Evolutionary conservation across 2,329 filamentous ascomycete genomes (phyloP).

Genomic region (Ceratocystis papillata): DNA sequence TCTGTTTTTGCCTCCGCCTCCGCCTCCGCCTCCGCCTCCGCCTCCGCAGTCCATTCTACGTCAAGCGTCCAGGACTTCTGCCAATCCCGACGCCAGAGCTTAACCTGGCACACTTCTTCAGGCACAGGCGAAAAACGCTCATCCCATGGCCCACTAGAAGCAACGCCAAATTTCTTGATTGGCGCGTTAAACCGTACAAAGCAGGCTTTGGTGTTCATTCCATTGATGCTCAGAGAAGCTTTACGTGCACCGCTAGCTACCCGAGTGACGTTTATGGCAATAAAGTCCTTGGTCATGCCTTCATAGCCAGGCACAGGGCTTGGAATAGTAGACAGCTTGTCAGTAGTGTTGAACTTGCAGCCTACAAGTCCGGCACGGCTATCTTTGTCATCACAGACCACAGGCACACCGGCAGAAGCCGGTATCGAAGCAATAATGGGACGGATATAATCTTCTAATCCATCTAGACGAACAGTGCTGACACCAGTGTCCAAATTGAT

Average conservation of each 20-base stretch:
- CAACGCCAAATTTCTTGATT: conserved; percentile 53
- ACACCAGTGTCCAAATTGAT: conserved; percentile 64
- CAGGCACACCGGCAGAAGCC: conserved; percentile 51
- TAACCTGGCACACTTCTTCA: conserved; percentile 55
- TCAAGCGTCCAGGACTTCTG: conserved; percentile 64
- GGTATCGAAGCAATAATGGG: conserved; percentile 59
- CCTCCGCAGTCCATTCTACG: conserved; percentile 48
- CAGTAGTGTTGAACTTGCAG: conserved; percentile 55
- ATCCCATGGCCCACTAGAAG: conserved; percentile 48
- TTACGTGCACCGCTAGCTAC: conserved; percentile 32
- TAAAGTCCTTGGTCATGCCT: conserved; percentile 38
- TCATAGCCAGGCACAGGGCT: conserved; percentile 23
- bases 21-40: conserved; percentile 16
- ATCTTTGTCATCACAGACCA: conserved; percentile 41
- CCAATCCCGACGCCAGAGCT: conserved; percentile 77
- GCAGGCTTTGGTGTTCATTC: conserved; percentile 68
- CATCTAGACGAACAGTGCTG: conserved; percentile 58
- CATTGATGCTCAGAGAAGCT: conserved; percentile 56
- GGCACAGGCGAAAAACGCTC: conserved; percentile 54
- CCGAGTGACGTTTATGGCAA: conserved; percentile 51
- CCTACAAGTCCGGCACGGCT: conserved; percentile 44
- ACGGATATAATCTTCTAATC: conserved; percentile 55
- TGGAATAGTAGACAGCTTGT: conserved; percentile 31
- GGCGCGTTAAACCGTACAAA: conserved; percentile 60
- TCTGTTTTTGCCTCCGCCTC: conserved; percentile 17